These are phyloP conservation scores for Trichoderma atrobrunneum DNA, from an alignment of 2,329 filamentous ascomycete genomes.

Conservation along the genomic window DNA sequence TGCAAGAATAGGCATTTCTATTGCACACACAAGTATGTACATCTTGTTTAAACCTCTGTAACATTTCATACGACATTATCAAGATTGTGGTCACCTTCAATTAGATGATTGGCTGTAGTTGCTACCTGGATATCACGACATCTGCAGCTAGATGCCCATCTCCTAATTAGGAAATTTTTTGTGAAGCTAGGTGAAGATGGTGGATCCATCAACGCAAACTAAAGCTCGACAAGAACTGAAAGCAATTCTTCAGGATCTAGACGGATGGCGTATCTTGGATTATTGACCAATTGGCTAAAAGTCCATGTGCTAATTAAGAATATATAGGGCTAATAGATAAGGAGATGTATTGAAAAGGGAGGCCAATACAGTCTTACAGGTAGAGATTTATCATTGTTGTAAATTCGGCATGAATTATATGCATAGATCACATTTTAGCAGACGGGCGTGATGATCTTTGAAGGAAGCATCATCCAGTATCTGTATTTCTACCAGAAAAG, in stretches of 20 bases:
- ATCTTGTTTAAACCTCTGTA: neutral
- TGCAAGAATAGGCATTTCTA: neutral
- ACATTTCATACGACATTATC: neutral
- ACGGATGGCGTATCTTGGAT: neutral
- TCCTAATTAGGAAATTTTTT: slow-evolving; percentile 7
- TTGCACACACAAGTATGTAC: too few species aligned
- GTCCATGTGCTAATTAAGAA: neutral
- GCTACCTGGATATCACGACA: neutral
- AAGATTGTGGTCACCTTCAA: neutral
- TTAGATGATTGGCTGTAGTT: neutral
- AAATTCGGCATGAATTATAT: neutral
- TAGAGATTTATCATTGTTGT: neutral
- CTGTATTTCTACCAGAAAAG: neutral
- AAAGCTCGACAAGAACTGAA: neutral
- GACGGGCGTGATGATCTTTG: neutral
- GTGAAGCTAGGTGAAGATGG: neutral
- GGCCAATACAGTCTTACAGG: neutral
- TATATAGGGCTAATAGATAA: neutral
- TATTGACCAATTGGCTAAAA: neutral
- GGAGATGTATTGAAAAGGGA: neutral
- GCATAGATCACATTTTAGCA: neutral
- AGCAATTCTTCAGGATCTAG: neutral
- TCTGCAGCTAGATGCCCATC: neutral
- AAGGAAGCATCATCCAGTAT: neutral
- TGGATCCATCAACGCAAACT: neutral